phyloP scores from a whole-genome alignment of 805 yeast genomes.

The Sugiyamaella floridensis region DNA sequence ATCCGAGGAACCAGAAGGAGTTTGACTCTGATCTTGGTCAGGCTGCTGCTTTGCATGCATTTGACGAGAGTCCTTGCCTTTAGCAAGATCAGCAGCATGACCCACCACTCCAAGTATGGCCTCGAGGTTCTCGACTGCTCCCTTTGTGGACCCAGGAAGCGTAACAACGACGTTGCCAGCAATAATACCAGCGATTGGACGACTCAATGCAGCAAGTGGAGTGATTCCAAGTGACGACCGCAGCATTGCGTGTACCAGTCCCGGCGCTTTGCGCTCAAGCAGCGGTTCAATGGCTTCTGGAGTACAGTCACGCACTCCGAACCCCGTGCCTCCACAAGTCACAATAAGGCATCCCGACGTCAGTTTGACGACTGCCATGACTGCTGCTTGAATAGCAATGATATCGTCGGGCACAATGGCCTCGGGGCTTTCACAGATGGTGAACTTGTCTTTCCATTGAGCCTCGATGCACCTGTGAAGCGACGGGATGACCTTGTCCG shows the following conservation, averaged over 20 bases:
- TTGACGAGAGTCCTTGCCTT: conserved; percentile 33
- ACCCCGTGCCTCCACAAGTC: conserved; percentile 53
- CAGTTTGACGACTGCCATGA: conserved; percentile 26
- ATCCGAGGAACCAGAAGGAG: background rate
- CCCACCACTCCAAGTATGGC: conserved; percentile 35
- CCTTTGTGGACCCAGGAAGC: conserved; percentile 49
- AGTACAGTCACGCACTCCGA: conserved; percentile 39
- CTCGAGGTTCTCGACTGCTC: conserved; percentile 39
- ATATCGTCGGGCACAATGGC: conserved; percentile 35
- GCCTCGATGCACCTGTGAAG: conserved; percentile 10
- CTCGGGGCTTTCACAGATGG: conserved; percentile 1
- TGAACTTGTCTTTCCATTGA: background rate
- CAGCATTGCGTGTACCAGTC: conserved; percentile 44
- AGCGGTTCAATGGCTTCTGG: conserved; percentile 45
- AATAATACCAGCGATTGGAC: conserved; percentile 46
- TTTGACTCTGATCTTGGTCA: background rate
- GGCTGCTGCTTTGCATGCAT: conserved; percentile 28
- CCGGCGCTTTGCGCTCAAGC: conserved; percentile 41
- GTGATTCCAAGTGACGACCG: conserved; percentile 38
- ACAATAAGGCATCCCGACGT: conserved; percentile 29
- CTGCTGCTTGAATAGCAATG: conserved; percentile 27
- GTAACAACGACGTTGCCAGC: conserved; percentile 37
- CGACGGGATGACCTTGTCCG: conserved; percentile 32
- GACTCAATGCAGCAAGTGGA: conserved; percentile 42
- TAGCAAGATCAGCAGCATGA: conserved; percentile 40